Percentiles rank a stretch among this genome's conserved stretches.
Conservation (phyloP, 371 early-diverging fungal species). For the Chytridium lagenaria region DNA sequence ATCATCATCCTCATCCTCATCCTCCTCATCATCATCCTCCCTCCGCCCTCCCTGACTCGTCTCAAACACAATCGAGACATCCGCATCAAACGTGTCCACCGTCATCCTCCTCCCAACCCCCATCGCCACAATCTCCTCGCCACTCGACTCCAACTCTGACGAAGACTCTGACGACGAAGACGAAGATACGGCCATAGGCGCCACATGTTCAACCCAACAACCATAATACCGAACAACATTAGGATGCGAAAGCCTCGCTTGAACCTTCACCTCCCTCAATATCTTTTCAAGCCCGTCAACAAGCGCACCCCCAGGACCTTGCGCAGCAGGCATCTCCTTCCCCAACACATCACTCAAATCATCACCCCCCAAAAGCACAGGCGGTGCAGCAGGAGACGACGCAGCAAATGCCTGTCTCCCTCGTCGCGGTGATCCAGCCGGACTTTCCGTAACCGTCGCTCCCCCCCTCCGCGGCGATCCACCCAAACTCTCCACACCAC, state of each 20-base stretch:
- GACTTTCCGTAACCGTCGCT: too few species aligned
- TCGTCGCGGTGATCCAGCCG: too few species aligned
- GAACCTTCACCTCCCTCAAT: slow-evolving; percentile 88
- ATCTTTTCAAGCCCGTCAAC: slow-evolving; percentile 69
- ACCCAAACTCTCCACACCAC: not conserved
- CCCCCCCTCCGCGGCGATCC: not conserved
- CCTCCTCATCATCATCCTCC: slow-evolving; percentile 11
- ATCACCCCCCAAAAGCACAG: too few species aligned
- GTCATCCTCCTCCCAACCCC: slow-evolving; percentile 6
- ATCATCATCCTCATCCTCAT: slow-evolving; percentile 30
- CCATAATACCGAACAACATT: slow-evolving; percentile 92
- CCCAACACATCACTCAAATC: too few species aligned
- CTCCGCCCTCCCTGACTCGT: not conserved
- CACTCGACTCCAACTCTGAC: slow-evolving; percentile 3
- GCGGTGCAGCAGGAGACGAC: too few species aligned
- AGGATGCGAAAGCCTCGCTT: slow-evolving; percentile 85
- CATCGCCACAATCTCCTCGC: not conserved
- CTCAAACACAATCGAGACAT: slow-evolving; percentile 4
- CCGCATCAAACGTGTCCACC: not conserved
- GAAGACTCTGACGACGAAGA: slow-evolving; percentile 3
- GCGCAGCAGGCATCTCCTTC: too few species aligned
- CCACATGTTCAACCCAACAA: slow-evolving; percentile 89
- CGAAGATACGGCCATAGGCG: not conserved
- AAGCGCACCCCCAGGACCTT: slow-evolving; percentile 91
- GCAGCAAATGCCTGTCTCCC: too few species aligned